phyloP scores from a whole-genome alignment of 2,329 filamentous ascomycete genomes.

The Cordyceps fumosorosea region DNA sequence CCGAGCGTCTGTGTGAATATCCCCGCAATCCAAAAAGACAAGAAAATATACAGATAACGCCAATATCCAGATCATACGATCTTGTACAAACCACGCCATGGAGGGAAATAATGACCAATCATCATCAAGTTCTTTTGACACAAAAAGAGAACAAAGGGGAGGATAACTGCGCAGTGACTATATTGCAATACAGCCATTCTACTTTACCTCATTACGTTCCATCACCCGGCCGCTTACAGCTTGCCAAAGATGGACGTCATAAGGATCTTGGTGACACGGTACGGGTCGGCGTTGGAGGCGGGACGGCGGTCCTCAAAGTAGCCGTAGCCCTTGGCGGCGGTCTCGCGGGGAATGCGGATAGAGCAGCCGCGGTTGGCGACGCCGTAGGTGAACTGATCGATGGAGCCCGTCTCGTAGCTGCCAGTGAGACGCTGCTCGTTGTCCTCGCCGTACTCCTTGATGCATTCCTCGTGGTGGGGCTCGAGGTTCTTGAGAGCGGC shows the following conservation, averaged over 20 bases:
- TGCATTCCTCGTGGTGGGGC: conserved; percentile 73
- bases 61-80: neutral
- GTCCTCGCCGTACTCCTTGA: conserved; percentile 90
- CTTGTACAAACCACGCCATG: conserved; percentile 5
- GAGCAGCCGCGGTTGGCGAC: conserved; percentile 93
- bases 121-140: neutral
- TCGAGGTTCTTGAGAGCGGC: conserved; percentile 77
- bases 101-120: neutral
- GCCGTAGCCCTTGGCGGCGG: conserved; percentile 80
- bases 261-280: conserved; percentile 74
- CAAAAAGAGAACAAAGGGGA: neutral
- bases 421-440: conserved; percentile 94
- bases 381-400: conserved; percentile 89
- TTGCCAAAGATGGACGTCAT: conserved; percentile 57
- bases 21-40: neutral
- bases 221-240: conserved; percentile 18
- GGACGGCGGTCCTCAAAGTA: conserved; percentile 87
- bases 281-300: conserved; percentile 81
- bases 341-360: conserved; percentile 84
- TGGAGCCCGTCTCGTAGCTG: conserved; percentile 85
- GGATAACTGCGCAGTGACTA: neutral
- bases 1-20: neutral
- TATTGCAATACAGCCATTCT: neutral
- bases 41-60: neutral
- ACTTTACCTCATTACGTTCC: neutral